Percentiles rank a stretch among this genome's conserved stretches.
phyloP scores from a whole-genome alignment of 208 protist genomes.

The Polymyxa betae region DNA sequence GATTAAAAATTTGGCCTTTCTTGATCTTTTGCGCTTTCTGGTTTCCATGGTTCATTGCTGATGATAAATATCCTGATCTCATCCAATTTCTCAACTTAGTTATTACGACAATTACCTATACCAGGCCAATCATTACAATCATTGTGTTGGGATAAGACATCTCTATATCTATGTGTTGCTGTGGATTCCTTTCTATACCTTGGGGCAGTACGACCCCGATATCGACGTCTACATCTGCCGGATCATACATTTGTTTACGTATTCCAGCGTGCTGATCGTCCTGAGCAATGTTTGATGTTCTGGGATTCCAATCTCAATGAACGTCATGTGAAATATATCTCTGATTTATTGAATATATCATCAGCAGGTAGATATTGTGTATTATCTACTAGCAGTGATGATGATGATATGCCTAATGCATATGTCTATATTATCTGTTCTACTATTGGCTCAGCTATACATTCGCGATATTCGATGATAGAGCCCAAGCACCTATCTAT shows the following conservation, averaged over 20 bases:
- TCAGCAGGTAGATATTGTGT: constrained; percentile 83
- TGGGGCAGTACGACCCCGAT: constrained; percentile 90
- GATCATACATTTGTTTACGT: constrained; percentile 85
- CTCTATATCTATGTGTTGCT: constrained; percentile 87
- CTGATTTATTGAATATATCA: constrained; percentile 79
- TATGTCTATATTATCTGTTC: constrained; percentile 82
- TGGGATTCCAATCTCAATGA: constrained; percentile 88
- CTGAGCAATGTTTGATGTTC: constrained; percentile 89
- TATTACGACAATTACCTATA: constrained; percentile 81
- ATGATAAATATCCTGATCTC: no score
- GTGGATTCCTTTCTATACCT: constrained; percentile 94
- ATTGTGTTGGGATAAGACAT: constrained; percentile 88
- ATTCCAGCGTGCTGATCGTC: constrained; percentile 84
- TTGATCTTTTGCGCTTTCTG: no score
- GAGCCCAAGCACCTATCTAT: constrained; percentile 83
- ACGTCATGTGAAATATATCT: constrained; percentile 82
- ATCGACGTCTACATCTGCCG: constrained; percentile 86
- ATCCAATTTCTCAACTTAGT: no score
- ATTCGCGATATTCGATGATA: constrained; percentile 85
- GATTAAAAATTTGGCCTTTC: background rate
- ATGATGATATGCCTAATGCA: constrained; percentile 60
- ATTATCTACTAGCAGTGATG: constrained; percentile 76
- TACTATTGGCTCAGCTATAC: constrained; percentile 88
- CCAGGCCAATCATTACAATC: constrained; percentile 81
- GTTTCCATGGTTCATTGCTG: no score